Evolutionary conservation across 1,284 basidiomycete species (phyloP), one percentile per base, ranked within the genome.

Genomic region (Leccinum ponderosum): DNA sequence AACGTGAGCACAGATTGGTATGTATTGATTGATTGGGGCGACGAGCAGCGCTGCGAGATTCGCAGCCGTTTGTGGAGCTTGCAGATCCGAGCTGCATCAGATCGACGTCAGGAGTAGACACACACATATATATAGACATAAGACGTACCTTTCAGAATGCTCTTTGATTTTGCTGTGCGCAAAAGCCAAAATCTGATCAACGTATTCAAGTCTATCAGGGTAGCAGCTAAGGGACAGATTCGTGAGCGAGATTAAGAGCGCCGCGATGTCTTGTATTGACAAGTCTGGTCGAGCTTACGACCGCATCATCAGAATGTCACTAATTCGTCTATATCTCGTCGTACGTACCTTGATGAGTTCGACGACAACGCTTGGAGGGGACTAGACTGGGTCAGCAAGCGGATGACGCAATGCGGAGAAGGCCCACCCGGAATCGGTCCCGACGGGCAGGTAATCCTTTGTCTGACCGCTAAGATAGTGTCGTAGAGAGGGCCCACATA

Each of bases 1-100:
- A 98, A 83, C 0, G 95, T 97, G 60, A 98, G 87, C 25, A 95
- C 93, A 52, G 94, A 96, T 77, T 93, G 87, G 74, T 98, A 97
- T n/a, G n/a, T n/a, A n/a, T n/a, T n/a, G n/a, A n/a, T n/a, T n/a
- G n/a, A 97, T 96, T 5, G 95, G 95, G 1, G 95, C 92, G 25
- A 94, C 83, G 11, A 97, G 87, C 31, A 97, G 84, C 2, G 94
- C 86, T 20, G 95, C 86, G n/a, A 98, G 88, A 72, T 97, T 94
- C 53, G 87, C 81, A 3, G 88, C 92, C 3, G 96, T 97, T 76
- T 90, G 89, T 53, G 88, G 89, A 14, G 91, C 84, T 68, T 97
- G 92, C 0, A 97, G 80, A 67, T 98, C 95, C 37, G 95, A 85
- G 70, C 93, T 95, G 66, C 4, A 42, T 6, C 8, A 9, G 2